Percentiles rank a stretch among this genome's conserved stretches.
Conservation (phyloP, 257 asterid species). For the Petunia axillaris region DNA sequence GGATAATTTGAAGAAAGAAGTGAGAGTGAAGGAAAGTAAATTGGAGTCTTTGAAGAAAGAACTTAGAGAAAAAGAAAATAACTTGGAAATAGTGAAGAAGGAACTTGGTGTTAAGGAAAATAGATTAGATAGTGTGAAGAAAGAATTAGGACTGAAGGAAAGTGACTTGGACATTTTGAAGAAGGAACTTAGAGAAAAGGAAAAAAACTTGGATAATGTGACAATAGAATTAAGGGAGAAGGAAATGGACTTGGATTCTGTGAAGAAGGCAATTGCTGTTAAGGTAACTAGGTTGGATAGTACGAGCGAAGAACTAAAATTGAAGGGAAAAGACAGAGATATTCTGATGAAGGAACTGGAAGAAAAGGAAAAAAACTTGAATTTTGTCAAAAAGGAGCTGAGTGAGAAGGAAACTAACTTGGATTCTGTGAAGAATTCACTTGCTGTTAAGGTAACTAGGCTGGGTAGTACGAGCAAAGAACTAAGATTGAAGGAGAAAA, state of each 20-base stretch:
- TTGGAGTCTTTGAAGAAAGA: background rate
- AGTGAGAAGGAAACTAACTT: background rate
- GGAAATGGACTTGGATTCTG: background rate
- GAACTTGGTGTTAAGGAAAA: background rate
- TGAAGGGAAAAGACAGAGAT: constrained; percentile 9
- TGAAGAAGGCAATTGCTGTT: background rate
- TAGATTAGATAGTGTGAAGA: background rate
- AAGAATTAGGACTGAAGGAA: background rate
- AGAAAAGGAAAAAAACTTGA: background rate
- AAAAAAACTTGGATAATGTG: background rate
- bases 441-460: background rate
- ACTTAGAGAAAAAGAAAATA: background rate
- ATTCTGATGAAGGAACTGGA: background rate
- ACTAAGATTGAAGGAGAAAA: constrained; percentile 9
- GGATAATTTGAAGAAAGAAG: constrained; percentile 21
- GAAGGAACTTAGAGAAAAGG: constrained; percentile 19
- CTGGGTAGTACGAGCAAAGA: constrained; percentile 12
- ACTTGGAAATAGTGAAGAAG: background rate
- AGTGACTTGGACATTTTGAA: background rate
- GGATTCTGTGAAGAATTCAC: constrained; percentile 3
- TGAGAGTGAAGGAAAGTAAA: constrained; percentile 13
- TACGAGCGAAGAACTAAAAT: constrained; percentile 20
- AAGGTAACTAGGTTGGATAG: constrained; percentile 18
- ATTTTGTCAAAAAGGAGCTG: constrained; percentile 1
- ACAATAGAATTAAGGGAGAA: background rate